phyloP scores from a whole-genome alignment of 108 stramenopile genomes.

The Conticribra guillardii region DNA sequence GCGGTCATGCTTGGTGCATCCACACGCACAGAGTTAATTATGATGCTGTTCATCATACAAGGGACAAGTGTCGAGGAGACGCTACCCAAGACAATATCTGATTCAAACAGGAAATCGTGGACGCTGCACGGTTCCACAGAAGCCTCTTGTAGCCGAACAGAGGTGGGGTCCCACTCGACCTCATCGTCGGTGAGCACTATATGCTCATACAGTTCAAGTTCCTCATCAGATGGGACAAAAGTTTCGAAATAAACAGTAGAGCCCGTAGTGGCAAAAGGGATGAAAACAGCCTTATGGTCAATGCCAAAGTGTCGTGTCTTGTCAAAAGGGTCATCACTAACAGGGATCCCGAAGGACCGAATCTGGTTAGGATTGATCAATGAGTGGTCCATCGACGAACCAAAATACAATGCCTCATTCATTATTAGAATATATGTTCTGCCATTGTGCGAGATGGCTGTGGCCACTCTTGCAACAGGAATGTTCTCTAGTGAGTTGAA shows the following conservation, averaged over 20 bases:
- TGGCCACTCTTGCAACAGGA: background rate
- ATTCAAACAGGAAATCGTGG: no score
- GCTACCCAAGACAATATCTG: no score
- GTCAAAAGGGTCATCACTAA: slow-evolving; percentile 22
- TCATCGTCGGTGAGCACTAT: slow-evolving; percentile 1
- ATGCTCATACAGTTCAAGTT: background rate
- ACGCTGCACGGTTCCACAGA: no score
- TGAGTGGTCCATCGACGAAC: slow-evolving; percentile 12
- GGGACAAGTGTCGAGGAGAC: background rate
- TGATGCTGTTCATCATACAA: background rate
- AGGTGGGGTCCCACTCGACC: background rate
- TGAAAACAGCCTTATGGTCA: background rate
- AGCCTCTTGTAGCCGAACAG: no score
- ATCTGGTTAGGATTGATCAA: slow-evolving; percentile 36
- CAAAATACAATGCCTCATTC: slow-evolving; percentile 27
- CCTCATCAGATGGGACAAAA: background rate
- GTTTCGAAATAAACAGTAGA: slow-evolving; percentile 15
- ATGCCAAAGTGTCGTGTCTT: background rate
- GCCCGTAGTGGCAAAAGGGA: slow-evolving; percentile 1
- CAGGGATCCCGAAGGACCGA: background rate
- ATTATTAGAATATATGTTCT: slow-evolving; percentile 11
- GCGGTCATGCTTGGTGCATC: no score
- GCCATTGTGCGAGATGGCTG: background rate
- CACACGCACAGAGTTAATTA: no score
- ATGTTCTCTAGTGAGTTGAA: background rate